Conservation (phyloP, 306 rosid genomes). For the Vigna trinervia region DNA sequence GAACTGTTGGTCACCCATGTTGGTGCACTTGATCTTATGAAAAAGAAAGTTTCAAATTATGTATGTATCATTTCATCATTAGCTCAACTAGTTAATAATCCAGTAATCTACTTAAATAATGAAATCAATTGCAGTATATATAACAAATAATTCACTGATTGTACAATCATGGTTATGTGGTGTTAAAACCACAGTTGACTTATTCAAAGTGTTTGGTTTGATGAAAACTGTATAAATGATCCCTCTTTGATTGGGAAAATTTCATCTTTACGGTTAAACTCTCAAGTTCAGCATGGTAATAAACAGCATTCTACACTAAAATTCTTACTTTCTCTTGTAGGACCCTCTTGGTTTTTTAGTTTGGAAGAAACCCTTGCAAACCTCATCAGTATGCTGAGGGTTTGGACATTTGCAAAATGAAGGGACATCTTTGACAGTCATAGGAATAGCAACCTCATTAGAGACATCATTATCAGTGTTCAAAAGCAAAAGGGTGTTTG, state of each 20-base stretch:
- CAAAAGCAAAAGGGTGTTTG: conserved; percentile 43
- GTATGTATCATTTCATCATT: background rate
- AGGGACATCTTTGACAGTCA: conserved; percentile 23
- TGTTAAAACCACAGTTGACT: no score
- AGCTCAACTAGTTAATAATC: background rate
- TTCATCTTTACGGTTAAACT: background rate
- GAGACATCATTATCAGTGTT: conserved; percentile 16
- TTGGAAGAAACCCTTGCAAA: background rate
- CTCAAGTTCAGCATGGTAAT: background rate
- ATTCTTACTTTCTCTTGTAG: conserved; percentile 44
- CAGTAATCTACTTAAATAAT: background rate
- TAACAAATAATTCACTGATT: background rate
- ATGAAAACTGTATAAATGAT: background rate
- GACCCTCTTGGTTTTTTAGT: conserved; percentile 19
- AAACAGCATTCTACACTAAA: background rate
- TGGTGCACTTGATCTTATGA: conserved; percentile 40
- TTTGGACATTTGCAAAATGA: background rate
- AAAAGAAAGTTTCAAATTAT: background rate
- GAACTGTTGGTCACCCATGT: conserved; percentile 47
- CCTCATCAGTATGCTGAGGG: background rate
- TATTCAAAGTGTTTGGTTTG: no score
- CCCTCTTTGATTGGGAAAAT: background rate
- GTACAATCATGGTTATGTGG: background rate
- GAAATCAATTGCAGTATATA: background rate
- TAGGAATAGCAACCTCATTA: background rate